phyloP scores from a whole-genome alignment of 768 basidiomycete species.

The Pleurotus sapidus region DNA sequence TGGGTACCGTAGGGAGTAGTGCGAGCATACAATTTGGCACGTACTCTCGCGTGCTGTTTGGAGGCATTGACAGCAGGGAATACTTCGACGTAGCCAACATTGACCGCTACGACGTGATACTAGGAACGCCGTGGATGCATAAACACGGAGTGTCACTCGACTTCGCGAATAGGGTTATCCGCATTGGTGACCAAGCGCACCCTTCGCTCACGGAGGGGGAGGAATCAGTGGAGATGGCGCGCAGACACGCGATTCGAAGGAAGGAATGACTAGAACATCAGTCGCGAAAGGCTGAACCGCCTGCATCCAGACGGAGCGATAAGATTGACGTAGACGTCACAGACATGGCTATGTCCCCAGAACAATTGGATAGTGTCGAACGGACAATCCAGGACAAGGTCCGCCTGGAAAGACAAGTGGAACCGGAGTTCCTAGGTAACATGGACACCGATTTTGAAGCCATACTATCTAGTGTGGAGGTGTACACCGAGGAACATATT shows the following conservation, averaged over 20 bases:
- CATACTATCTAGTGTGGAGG: background rate
- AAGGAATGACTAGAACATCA: background rate
- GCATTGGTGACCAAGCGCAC: background rate
- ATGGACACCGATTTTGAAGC: background rate
- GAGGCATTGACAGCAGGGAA: background rate
- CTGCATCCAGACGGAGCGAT: background rate
- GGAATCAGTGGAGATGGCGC: background rate
- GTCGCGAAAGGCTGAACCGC: background rate
- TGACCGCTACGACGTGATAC: slow-evolving; percentile 31
- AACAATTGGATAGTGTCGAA: background rate
- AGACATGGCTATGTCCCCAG: background rate
- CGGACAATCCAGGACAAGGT: background rate
- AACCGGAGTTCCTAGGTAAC: background rate
- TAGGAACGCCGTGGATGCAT: slow-evolving; percentile 31
- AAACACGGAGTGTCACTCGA: slow-evolving; percentile 19
- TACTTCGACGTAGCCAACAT: slow-evolving; percentile 34
- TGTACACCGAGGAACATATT: background rate
- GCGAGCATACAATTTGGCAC: slow-evolving; percentile 25
- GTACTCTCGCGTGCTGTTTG: slow-evolving; percentile 9
- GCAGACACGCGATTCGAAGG: background rate
- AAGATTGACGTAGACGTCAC: background rate
- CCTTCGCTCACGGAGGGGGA: background rate
- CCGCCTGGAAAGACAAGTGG: background rate
- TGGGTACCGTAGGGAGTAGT: slow-evolving; percentile 28
- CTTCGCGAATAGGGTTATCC: slow-evolving; percentile 11